Conservation (phyloP, 192 early-diverging fungal species). For the Backusella circina region DNA sequence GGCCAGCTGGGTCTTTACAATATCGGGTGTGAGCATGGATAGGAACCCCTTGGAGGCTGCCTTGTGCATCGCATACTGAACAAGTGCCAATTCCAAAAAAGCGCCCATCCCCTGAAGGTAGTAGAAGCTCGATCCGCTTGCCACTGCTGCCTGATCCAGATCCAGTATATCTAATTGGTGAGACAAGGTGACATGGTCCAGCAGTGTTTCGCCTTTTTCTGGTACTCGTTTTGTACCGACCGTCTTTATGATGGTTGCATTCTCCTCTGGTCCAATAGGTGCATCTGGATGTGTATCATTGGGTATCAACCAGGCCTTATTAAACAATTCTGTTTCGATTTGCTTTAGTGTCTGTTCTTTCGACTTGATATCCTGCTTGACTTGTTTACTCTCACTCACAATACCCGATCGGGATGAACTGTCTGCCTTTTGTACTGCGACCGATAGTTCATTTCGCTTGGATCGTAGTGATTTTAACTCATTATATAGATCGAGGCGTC, state of each 20-base stretch:
- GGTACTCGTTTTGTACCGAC: conserved; percentile 19
- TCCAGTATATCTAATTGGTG: conserved; percentile 64
- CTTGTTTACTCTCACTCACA: conserved; percentile 37
- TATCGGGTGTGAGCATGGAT: conserved; percentile 77
- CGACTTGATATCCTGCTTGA: conserved; percentile 57
- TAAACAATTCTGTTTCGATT: conserved; percentile 51
- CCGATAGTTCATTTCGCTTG: conserved; percentile 18
- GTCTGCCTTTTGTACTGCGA: background rate
- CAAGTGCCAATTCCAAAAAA: conserved; percentile 78
- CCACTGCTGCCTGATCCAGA: conserved; percentile 73
- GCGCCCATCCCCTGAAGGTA: conserved; percentile 80
- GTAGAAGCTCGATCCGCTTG: conserved; percentile 80
- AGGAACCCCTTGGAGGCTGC: conserved; percentile 67
- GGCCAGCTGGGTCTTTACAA: conserved; percentile 71
- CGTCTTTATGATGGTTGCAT: conserved; percentile 49
- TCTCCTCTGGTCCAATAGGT: conserved; percentile 68
- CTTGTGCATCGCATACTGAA: conserved; percentile 77
- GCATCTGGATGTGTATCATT: conserved; percentile 60
- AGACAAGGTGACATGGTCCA: conserved; percentile 67
- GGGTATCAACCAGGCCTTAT: conserved; percentile 53
- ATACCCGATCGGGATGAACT: conserved; percentile 22
- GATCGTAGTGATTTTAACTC: conserved; percentile 11
- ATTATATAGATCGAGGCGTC: background rate
- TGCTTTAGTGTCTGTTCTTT: conserved; percentile 43
- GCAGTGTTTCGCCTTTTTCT: conserved; percentile 29